A percentile compares a stretch with the other conserved stretches of the same genome.
Conservation (phyloP, 139 green algal genomes). For the Tetraselmis chui region DNA sequence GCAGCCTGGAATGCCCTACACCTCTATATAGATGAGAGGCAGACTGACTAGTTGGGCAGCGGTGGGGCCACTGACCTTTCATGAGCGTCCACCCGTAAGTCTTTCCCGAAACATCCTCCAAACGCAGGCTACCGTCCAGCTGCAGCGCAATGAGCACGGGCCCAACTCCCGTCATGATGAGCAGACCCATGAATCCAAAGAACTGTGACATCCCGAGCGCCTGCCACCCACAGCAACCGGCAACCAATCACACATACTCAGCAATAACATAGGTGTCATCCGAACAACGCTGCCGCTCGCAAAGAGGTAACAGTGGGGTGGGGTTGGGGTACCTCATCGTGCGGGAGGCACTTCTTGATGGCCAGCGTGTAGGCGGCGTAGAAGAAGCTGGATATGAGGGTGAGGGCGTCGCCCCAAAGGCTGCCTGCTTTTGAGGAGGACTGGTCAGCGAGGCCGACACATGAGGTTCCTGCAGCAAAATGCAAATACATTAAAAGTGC, state of each 20-base stretch:
- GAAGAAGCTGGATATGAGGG: constrained; percentile 59
- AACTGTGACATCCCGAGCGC: constrained; percentile 52
- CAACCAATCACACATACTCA: no score
- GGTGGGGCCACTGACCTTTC: not conserved
- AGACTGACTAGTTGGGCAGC: not conserved
- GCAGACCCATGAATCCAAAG: constrained; percentile 71
- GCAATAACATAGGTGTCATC: constrained; percentile 22
- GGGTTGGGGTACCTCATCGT: constrained; percentile 29
- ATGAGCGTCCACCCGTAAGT: not conserved
- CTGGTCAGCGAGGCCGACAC: not conserved
- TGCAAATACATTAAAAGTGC: no score
- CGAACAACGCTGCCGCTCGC: not conserved
- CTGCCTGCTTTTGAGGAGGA: not conserved
- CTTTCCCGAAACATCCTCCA: constrained; percentile 18
- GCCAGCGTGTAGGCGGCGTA: constrained; percentile 85
- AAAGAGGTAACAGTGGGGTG: not conserved
- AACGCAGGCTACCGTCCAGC: constrained; percentile 1
- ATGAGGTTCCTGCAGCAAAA: not conserved
- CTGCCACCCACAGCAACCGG: not conserved
- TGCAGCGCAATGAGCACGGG: constrained; percentile 38
- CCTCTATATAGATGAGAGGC: no score
- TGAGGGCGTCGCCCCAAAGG: constrained; percentile 65
- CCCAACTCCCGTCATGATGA: constrained; percentile 43
- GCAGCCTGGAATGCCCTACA: constrained; percentile 34
- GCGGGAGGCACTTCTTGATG: constrained; percentile 49